These are phyloP conservation scores for Fusarium succisae DNA, from an alignment of 2,329 filamentous ascomycete genomes.

Conservation along the genomic window DNA sequence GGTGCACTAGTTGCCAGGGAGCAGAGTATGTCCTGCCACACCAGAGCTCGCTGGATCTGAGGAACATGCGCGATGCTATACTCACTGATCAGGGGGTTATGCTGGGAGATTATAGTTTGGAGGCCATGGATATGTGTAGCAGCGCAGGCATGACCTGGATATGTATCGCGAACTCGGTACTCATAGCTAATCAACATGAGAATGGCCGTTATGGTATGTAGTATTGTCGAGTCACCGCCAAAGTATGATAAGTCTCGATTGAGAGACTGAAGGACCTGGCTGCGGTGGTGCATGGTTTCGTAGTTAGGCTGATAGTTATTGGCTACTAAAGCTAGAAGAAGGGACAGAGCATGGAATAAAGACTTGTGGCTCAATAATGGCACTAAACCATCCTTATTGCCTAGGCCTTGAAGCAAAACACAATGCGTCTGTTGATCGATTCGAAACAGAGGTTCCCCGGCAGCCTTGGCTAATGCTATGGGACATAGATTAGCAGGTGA, in stretches of 20 bases:
- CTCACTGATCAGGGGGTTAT: no score
- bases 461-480: background rate
- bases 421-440: background rate
- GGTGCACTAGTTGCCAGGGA: background rate
- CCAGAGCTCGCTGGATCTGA: background rate
- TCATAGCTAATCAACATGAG: slow-evolving; percentile 3
- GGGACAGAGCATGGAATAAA: background rate
- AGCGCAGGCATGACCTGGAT: background rate
- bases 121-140: background rate
- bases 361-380: background rate
- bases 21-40: slow-evolving; percentile 8
- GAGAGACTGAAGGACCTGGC: background rate
- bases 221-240: rapidly evolving
- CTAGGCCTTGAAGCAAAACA: background rate
- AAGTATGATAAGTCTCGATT: background rate
- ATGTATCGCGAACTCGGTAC: background rate
- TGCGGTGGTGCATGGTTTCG: background rate
- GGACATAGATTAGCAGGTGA: no score
- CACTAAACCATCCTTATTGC: rapidly evolving
- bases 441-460: slow-evolving; percentile 1
- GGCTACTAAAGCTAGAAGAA: background rate
- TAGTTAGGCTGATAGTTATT: background rate
- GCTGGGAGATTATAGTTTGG: background rate
- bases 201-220: background rate
- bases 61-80: background rate